Base-by-base conservation (phyloP, 2,329 filamentous ascomycete species). In the Chaetomiaceae sp. region DNA sequence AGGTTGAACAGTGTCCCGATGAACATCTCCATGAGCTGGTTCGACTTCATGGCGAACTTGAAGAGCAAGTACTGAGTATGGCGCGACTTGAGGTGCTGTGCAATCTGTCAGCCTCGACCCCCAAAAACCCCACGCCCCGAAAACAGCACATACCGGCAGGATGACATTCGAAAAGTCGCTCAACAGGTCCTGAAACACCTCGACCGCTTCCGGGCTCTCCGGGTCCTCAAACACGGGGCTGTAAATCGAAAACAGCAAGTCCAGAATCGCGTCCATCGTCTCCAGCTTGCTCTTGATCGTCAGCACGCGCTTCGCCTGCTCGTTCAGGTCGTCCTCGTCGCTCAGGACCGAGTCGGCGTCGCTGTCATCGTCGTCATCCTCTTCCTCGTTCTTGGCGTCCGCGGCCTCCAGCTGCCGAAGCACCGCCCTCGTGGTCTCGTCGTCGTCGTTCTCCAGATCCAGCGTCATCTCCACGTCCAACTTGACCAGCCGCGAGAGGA, bases 11-110 rank as follows among this genome's bases (percentile, higher is more conserved):
- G 86, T 20, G 84, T 85, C 30, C 86, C 86, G 38, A 88, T 85
- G 63, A 97, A 97, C 43, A 84, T 81, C 62, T 93, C 88, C 51
- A 89, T 85, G 42, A 96, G 81, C 39, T 80, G 77, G 25, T 87
- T 83, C 8, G 89, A 87, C 51, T 80, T 81, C 68, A 99, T 92
- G 14, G 88, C 87, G 65, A 95, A 96, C 69, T 96, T 92, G 70
- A 99, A 99, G 44, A 97, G 78, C 42, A 99, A 80, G 62, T 97
- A 99, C 63, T 99, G 93, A 0, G 90, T 90, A 66, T 97, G 92
- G 30, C 93, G 85, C 20, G 90, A 95, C 59, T 89, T 62, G 20
- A 61, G 56, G 44, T 60, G 55, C 56, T 58, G 50, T 7, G 8
- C 16, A 13, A 5, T 23, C 4, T 6, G 40, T 53, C 44, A 55